A percentile compares a stretch with the other conserved stretches of the same genome.
phyloP scores from a whole-genome alignment of 495 filamentous ascomycete genomes.

The Parathielavia appendiculata region DNA sequence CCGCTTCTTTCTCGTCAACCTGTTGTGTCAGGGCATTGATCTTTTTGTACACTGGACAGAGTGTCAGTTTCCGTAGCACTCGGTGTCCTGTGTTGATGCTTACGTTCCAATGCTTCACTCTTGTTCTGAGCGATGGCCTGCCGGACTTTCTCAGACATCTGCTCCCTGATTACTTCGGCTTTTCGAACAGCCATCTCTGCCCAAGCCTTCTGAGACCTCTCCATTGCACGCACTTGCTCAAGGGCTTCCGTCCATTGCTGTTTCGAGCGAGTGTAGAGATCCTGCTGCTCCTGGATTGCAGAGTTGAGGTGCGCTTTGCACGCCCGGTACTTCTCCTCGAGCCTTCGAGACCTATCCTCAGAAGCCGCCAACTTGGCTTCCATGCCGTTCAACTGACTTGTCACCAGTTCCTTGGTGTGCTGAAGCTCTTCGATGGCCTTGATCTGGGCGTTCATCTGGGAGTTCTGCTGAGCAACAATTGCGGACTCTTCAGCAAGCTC shows the following conservation, averaged over 20 bases:
- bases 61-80: conserved; percentile 4
- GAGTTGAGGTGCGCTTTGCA: conserved; percentile 33
- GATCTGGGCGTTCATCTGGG: conserved; percentile 13
- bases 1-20: conserved; percentile 28
- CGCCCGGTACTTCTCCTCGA: conserved; percentile 31
- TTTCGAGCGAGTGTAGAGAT: conserved; percentile 30
- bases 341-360: conserved; percentile 16
- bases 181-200: conserved; percentile 27
- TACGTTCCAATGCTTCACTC: conserved; percentile 27
- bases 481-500: conserved; percentile 11
- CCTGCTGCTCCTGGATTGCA: conserved; percentile 39
- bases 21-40: conserved; percentile 25
- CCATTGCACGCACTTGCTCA: conserved; percentile 23
- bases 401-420: conserved; percentile 19
- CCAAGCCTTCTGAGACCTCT: conserved; percentile 14
- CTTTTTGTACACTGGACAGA: conserved; percentile 25
- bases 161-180: conserved; percentile 30
- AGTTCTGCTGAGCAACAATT: background rate
- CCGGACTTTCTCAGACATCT: conserved; percentile 32
- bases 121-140: conserved; percentile 26
- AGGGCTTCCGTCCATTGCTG: conserved; percentile 27
- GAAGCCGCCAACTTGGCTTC: conserved; percentile 24
- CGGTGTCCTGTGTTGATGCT: conserved; percentile 9
- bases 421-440: conserved; percentile 27
- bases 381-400: conserved; percentile 20